Base-by-base conservation (phyloP, 2,329 filamentous ascomycete species). In the Pseudocercospora musae region DNA sequence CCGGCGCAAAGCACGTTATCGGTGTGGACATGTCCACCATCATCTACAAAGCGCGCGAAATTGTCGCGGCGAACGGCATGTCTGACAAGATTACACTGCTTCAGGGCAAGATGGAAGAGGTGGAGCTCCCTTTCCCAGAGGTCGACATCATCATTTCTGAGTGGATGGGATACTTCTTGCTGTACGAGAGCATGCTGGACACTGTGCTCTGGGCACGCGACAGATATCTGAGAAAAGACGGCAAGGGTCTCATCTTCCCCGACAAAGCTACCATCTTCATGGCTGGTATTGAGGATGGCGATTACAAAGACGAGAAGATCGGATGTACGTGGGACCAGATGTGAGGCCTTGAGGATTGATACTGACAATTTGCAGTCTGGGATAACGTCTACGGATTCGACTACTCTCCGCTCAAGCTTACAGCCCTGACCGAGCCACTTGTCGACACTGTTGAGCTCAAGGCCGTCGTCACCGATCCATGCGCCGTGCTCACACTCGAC, bases 241-340 rank as follows among this genome's bases (percentile, higher is more conserved):
- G 94, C 67, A 69, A 75, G 63, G 75, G 75, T 27, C 83, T 97
- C 72, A 98, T 99, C 80, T 98, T 98, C 85, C 95, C 95, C 20
- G 95, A 99, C 81, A 98, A 96, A 86, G 95, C 95, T 57, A 97
- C 92, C 72, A 96, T 99, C 77, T 97, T 92, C 80, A 87, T 96
- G 78, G 95, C 92, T 63, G 95, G 90, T 74, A 99, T 99, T 66
- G 95, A 99, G 82, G 95, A 99, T 75, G 95, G 95, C 69, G 95
- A 99, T 66, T 99, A 99, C 86, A 98, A 98, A 85, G 94, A 98
- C 68, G 95, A 99, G 83, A 99, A 99, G 85, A 99, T 99, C 74
- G 94, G 93, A 79, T 99, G 94, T 98, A 79, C 82, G 92, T 80
- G 57, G 62, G 10, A 66, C 60, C 25, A 40, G 49, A 55, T 33